Evolutionary conservation across 495 filamentous ascomycete genomes (phyloP), one percentile per base, ranked within the genome.

Genomic region (Oidiodendron maius): DNA sequence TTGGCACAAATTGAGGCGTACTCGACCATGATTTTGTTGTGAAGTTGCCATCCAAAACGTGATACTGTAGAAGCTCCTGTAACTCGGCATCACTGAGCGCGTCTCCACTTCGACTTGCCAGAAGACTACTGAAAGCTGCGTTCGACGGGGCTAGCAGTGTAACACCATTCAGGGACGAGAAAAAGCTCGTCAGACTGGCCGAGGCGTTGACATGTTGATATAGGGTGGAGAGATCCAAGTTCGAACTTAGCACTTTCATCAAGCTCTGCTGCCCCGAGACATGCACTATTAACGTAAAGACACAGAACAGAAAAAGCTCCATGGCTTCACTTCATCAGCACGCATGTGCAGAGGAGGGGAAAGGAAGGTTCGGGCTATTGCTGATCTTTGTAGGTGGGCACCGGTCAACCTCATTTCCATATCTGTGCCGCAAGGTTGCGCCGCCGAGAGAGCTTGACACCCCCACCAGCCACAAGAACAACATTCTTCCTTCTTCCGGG

Each of bases 81-180:
- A 52, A 16, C 25, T 17, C 16, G 25, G 16, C 36, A 17, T 23
- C 23, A 9, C 11, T 41, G 4, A 35, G 10, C 2, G 36, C 9
- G 8, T 20, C 40, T 3, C 20, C 25, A 24, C 42, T 46, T 11
- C 48, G 48, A 35, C 51, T 47, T 12, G 10, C 8, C 6, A 58
- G 48, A 12, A 67, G 56, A 13, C 45, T 56, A n/a, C 37, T 40
- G 36, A 75, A 53, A 4, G 71, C 69, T 4, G 61, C 52, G 45
- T 75, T 68, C 26, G 47, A 57, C 13, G 71, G 71, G 11, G 71
- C 71, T 10, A 75, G 55, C 41, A 73, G 54, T n/a, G 71, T 75
- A 46, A 75, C 46, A 18, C 44, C 44, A 30, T 51, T 44, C 13
- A 28, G 26, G 18, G 15, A 43, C 18, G 40, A 25, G 9, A 51